Base-by-base conservation (phyloP, 2,329 filamentous ascomycete species). In the Colletotrichum sp. region DNA sequence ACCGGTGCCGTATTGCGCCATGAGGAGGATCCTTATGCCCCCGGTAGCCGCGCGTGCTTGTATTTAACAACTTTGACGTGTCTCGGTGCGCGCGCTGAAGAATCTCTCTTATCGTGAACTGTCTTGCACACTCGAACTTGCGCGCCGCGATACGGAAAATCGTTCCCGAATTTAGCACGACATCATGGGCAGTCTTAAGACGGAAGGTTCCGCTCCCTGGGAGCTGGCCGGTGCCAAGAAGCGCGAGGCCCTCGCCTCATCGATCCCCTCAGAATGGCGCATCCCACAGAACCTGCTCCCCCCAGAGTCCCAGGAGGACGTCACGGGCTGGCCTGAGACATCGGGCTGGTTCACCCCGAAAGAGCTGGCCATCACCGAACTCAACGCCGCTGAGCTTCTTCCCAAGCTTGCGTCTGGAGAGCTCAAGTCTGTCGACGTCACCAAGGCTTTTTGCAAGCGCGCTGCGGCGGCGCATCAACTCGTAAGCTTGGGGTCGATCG, bases 321-420 rank as follows among this genome's bases (percentile, higher is more conserved):
- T 94, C 19, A 90, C 89, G 0, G 79, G 78, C 5, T 93, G 92
- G 83, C 91, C 92, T 80, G 80, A 85, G 67, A 80, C 81, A 0
- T 93, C 91, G 2, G 91, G 91, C 4, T 92, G 92, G 87, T 92
- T 94, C 78, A 91, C 87, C 0, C 6, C 71, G 8, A 80, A 85
- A 16, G 86, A 87, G 78, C 80, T 87, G 1, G 78, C 79, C 70
- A 87, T 87, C 73, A 87, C 85, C 8, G 78, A 82, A 36, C 77
- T 77, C 36, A 81, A 81, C 0, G 85, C 82, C 6, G 29, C 81
- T 3, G 82, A 85, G 36, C 79, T 87, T 12, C 75, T 87, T 0
- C 79, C 82, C 6, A 81, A 79, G 34, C 81, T 87, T 12, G 84
- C 85, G 2, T 81, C 81, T 4, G 86, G 85, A 8, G 76, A 83